These are phyloP conservation scores for Spathaspora sp. DNA, from an alignment of 805 yeast genomes.

Conservation along the genomic window DNA sequence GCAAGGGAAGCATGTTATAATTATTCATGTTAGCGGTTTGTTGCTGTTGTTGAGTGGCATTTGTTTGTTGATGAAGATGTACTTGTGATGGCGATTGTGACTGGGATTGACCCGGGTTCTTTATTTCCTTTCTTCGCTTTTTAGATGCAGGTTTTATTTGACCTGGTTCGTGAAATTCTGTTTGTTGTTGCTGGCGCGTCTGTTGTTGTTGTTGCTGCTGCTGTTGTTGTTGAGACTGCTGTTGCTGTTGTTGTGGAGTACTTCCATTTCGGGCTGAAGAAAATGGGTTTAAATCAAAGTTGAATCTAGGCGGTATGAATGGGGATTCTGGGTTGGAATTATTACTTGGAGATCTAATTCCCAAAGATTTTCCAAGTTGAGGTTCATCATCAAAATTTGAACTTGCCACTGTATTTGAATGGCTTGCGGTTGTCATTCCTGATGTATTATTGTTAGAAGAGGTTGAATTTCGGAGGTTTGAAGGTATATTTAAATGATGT, in stretches of 20 bases:
- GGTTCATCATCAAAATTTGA: slow-evolving; percentile 4
- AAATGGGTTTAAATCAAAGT: slow-evolving; percentile 15
- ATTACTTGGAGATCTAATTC: slow-evolving; percentile 9
- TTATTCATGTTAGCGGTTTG: slow-evolving; percentile 9
- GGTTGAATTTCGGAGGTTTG: not conserved
- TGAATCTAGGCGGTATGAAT: slow-evolving; percentile 14
- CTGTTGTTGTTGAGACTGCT: slow-evolving; percentile 4
- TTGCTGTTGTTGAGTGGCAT: slow-evolving; percentile 9
- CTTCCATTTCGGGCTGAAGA: slow-evolving; percentile 6
- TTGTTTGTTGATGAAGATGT: slow-evolving; percentile 6
- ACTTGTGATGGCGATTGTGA: slow-evolving; percentile 1
- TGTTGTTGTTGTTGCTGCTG: no score
- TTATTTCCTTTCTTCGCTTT: slow-evolving; percentile 7
- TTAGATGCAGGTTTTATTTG: not conserved
- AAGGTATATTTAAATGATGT: not conserved
- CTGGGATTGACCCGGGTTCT: not conserved
- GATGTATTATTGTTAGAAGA: not conserved
- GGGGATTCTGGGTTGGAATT: slow-evolving; percentile 18
- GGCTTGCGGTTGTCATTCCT: slow-evolving; percentile 1
- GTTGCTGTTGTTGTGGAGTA: slow-evolving; percentile 11
- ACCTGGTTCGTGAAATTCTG: not conserved
- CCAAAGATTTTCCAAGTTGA: slow-evolving; percentile 5
- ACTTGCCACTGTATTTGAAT: not conserved
- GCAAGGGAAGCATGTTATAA: slow-evolving; percentile 12
- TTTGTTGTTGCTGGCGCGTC: not conserved